Base-by-base conservation (phyloP, 106 monocot genomes). In the Allium fistulosum region DNA sequence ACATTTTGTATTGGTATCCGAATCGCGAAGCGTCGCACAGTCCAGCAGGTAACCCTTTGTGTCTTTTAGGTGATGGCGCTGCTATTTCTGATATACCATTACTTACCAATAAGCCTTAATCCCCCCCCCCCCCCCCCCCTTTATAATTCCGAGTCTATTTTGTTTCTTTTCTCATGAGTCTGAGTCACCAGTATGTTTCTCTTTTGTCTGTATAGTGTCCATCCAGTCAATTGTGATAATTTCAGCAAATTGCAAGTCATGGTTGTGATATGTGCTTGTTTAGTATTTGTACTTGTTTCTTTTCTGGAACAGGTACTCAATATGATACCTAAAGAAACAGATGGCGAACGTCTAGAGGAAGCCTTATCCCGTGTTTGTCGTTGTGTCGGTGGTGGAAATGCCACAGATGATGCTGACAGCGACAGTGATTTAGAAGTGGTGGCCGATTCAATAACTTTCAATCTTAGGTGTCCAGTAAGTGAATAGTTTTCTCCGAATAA, bases 381-480 rank as follows among this genome's bases (percentile, higher is more conserved):
- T 51, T 90, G 86, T 65, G 71, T 94, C 68, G 90, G 89, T 63
- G 86, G 90, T 71, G 81, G 80, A 57, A 73, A 63, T 65, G 68
- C 76, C 61, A 72, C 84, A 53, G 86, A 90, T n/a, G 80, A 82
- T 84, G 84, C 79, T 47, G 94, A 84, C 57, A 90, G 86, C 69
- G 94, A 94, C 59, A 94, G 84, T 74, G 94, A 94, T 65, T 27
- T 94, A 63, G 94, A 94, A 84, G 90, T 94, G 49, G 94, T 94
- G 18, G 81, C 94, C 65, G 94, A 90, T 18, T 83, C 75, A 7
- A 79, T 90, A 50, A 78, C 78, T 8, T 81, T 94, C 66, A 94
- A 87, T 66, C 89, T 94, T 45, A 86, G 94, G 9, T 90, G 90
- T 63, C 94, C 90, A 69, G 94, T 94, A 66, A 75, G 84, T 80